Percentiles rank a stretch among this genome's conserved stretches.
These are phyloP conservation scores for Pinus albicaulis DNA, from an alignment of 75 land plant genomes.

Conservation along the genomic window DNA sequence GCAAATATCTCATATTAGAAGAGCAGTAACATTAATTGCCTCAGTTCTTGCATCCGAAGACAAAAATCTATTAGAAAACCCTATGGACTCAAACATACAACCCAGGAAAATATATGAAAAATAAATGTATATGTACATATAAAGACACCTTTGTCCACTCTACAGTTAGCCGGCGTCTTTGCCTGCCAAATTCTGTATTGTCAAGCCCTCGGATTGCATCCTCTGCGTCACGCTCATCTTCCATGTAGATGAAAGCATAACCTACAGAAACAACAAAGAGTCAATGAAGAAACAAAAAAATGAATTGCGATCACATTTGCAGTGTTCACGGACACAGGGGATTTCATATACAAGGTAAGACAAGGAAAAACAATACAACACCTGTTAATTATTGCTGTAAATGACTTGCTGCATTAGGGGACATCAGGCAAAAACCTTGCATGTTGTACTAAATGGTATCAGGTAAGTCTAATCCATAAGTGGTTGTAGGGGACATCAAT, in stretches of 20 bases:
- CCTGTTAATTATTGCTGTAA: neutral
- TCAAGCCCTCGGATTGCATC: conserved; percentile 88
- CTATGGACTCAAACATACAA: neutral
- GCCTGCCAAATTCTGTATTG: conserved; percentile 73
- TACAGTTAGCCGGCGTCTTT: conserved; percentile 74
- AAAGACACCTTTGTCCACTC: conserved; percentile 88
- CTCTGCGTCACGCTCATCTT: conserved; percentile 91
- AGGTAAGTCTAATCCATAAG: conserved; percentile 44
- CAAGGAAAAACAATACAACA: conserved; percentile 1
- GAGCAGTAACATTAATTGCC: neutral
- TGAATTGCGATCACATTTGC: neutral
- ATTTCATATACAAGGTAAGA: neutral
- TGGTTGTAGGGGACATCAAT: conserved; percentile 38
- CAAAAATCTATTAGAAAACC: neutral
- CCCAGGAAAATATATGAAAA: neutral
- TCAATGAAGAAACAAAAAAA: neutral
- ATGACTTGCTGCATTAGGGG: conserved; percentile 5
- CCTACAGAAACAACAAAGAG: neutral
- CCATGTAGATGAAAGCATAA: conserved; percentile 9
- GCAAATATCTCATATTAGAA: neutral
- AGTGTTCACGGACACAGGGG: neutral
- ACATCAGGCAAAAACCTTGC: conserved; percentile 51
- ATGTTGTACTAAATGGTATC: conserved; percentile 42
- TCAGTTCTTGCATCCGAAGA: neutral
- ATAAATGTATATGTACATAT: neutral